These are phyloP conservation scores for Stygiomarasmius scandens DNA, from an alignment of 1,284 basidiomycete genomes.

Conservation along the genomic window DNA sequence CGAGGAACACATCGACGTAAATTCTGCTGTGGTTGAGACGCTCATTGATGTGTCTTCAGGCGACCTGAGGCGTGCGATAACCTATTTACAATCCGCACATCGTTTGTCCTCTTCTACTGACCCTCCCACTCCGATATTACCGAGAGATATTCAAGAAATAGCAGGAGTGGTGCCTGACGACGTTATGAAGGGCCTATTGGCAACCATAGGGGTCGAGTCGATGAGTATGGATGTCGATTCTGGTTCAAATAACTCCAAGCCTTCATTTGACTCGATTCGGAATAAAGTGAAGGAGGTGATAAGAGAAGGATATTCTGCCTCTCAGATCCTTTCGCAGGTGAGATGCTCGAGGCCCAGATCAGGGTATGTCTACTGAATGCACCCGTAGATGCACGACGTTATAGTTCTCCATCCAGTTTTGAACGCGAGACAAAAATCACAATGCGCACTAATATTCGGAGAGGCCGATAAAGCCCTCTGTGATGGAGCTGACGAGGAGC, in stretches of 20 bases:
- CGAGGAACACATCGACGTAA: conserved; percentile 56
- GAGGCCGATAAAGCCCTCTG: conserved; percentile 96
- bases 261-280: conserved; percentile 73
- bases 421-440: conserved; percentile 80
- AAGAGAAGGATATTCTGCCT: conserved; percentile 90
- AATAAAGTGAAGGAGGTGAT: conserved; percentile 76
- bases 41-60: conserved; percentile 86
- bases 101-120: conserved; percentile 74
- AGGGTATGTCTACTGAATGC: too few relatives aligned
- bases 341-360: too few relatives aligned
- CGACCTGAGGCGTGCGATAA: conserved; percentile 97
- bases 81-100: conserved; percentile 95
- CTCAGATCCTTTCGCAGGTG: conserved; percentile 90
- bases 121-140: conserved; percentile 74
- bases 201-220: conserved; percentile 77
- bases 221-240: conserved; percentile 54
- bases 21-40: conserved; percentile 61
- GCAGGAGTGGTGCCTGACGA: conserved; percentile 89
- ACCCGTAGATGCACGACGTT: conserved; percentile 93
- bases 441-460: conserved; percentile 84
- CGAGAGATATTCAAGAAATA: conserved; percentile 90
- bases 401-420: conserved; percentile 83
- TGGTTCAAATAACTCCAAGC: conserved; percentile 28
- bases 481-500: conserved; percentile 97
- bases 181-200: conserved; percentile 73